These are phyloP conservation scores for Thalassiosira livingstoniorum DNA, from an alignment of 352 stramenopile genomes.

Conservation along the genomic window DNA sequence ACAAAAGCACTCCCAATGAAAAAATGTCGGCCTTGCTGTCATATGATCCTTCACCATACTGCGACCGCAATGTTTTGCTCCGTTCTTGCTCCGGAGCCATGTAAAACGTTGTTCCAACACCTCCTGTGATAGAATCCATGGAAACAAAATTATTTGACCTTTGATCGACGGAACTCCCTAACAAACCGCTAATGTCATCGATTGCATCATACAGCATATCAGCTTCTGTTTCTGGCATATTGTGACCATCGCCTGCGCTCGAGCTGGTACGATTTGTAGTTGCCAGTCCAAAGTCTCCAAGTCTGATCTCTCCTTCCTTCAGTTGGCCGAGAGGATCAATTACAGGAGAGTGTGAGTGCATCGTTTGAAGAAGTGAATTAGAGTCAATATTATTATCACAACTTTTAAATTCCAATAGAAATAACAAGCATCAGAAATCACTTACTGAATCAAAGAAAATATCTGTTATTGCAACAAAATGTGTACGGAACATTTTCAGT, in stretches of 20 bases:
- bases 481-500: background rate
- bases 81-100: slow-evolving; percentile 92
- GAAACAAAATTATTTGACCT: slow-evolving; percentile 38
- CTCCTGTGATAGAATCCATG: slow-evolving; percentile 89
- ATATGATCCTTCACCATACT: slow-evolving; percentile 88
- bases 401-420: no score
- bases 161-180: slow-evolving; percentile 46
- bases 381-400: no score
- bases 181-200: slow-evolving; percentile 65
- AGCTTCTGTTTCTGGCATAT: slow-evolving; percentile 47
- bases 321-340: background rate
- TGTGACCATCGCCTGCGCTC: slow-evolving; percentile 18
- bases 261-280: slow-evolving; percentile 67
- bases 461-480: slow-evolving; percentile 9
- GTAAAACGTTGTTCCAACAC: slow-evolving; percentile 95
- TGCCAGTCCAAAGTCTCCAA: slow-evolving; percentile 95
- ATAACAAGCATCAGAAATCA: no score
- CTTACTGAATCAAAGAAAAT: background rate
- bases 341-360: background rate
- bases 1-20: slow-evolving; percentile 94
- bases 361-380: no score
- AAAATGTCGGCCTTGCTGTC: slow-evolving; percentile 95
- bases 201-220: slow-evolving; percentile 70
- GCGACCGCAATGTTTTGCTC: slow-evolving; percentile 56
- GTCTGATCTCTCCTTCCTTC: slow-evolving; percentile 47